These are phyloP conservation scores for Clohesyomyces aquaticus DNA, from an alignment of 495 filamentous ascomycete genomes.

Conservation along the genomic window DNA sequence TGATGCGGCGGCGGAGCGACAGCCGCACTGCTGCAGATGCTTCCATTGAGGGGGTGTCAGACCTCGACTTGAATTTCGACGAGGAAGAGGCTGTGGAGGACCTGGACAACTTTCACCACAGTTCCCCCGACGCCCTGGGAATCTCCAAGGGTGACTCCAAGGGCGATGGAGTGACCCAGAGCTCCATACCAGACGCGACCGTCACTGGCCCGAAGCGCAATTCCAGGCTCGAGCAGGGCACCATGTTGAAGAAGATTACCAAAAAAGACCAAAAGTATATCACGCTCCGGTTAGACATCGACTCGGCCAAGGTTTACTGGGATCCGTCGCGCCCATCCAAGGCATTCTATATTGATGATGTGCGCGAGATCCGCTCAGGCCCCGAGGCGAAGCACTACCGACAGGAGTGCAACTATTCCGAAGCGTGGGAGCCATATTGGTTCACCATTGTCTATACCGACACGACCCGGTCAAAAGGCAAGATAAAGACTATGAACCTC, in stretches of 20 bases:
- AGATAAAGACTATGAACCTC: constrained; percentile 79
- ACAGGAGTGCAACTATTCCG: constrained; percentile 73
- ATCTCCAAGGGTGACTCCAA: constrained; percentile 42
- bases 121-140: constrained; percentile 46
- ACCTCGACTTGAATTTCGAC: constrained; percentile 59
- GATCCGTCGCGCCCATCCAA: constrained; percentile 77
- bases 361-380: constrained; percentile 83
- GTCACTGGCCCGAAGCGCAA: constrained; percentile 75
- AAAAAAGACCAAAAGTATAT: constrained; percentile 77
- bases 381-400: constrained; percentile 87
- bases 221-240: constrained; percentile 72
- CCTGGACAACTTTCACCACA: constrained; percentile 33
- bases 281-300: constrained; percentile 75
- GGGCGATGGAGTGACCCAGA: too few species aligned
- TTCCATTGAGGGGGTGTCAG: constrained; percentile 47
- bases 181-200: constrained; percentile 46
- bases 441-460: constrained; percentile 86
- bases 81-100: constrained; percentile 64
- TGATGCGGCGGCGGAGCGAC: constrained; percentile 84
- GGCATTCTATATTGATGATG: constrained; percentile 89
- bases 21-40: constrained; percentile 70
- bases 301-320: constrained; percentile 85
- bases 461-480: constrained; percentile 66
- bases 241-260: constrained; percentile 75
- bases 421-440: constrained; percentile 68